These are phyloP conservation scores for Plectosphaerella sp. DNA, from an alignment of 2,329 filamentous ascomycete genomes.

Conservation along the genomic window DNA sequence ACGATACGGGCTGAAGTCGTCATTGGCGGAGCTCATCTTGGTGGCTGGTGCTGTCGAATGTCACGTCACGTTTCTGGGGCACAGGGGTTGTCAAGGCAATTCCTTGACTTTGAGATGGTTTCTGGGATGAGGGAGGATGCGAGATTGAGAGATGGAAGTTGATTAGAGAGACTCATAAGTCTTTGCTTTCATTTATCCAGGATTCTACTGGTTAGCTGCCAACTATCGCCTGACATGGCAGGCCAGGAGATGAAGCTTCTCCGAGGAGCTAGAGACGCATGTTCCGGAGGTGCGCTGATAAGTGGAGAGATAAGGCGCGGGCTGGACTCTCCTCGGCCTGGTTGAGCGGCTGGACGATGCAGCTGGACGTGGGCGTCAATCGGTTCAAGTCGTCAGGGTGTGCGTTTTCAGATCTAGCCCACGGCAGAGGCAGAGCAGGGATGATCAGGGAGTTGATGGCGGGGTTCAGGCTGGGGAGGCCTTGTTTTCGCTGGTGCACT, in stretches of 20 bases:
- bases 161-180: not conserved
- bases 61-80: not conserved
- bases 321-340: no score
- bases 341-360: no score
- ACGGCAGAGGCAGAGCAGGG: no score
- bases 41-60: not conserved
- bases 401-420: no score
- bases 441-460: no score
- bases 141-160: not conserved
- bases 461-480: no score
- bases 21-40: conserved; percentile 22
- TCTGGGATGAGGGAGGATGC: no score
- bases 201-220: not conserved
- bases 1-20: conserved; percentile 53
- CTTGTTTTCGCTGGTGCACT: no score
- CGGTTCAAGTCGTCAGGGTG: no score
- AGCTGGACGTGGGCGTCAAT: no score
- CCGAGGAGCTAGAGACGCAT: conserved; percentile 7
- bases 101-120: no score
- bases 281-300: not conserved
- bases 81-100: no score
- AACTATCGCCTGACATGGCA: not conserved
- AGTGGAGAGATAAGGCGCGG: not conserved
- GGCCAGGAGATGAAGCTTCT: conserved; percentile 9
- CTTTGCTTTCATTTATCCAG: not conserved